Base-by-base conservation (phyloP, 106 monocot genomes). In the Allium fistulosum region DNA sequence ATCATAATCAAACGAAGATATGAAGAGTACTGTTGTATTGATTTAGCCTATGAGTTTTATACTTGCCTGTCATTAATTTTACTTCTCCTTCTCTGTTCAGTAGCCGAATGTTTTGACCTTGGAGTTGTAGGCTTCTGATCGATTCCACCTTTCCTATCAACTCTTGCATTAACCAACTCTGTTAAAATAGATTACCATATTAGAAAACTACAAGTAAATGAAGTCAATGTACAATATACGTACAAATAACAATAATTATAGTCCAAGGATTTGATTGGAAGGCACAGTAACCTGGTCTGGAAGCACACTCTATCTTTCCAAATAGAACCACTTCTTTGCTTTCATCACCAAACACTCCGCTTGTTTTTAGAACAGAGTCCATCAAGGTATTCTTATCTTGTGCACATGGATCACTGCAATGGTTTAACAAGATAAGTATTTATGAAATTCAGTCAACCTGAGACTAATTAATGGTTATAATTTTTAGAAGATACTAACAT, bases 1-100 rank as follows among this genome's bases (percentile, higher is more conserved):
- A 62, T 22, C 11, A 11, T 37, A 62, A 53, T 52, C 5, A 15
- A 61, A 45, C 45, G 22, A 65, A 65, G 49, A 45, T 49, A 22
- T 45, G 18, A 48, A 67, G 49, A 17, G 9, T 13, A 47, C 11
- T 45, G 63, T 15, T 47, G 63, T 8, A 14, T 15, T 12, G 49
- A 48, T 37, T 37, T 37, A 37, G 37, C 37, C 37, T 37, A 37
- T 2, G 5, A 37, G 37, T 37, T 37, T 13, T 27, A 26, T 45
- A 57, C 68, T 69, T 69, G 68, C 90, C 90, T 83, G 56, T 91
- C 84, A 79, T 91, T 91, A 60, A 91, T 91, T 60, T 87, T 87
- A 79, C 90, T 91, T 67, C 90, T 81, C 45, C 90, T 52, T 26
- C 90, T 76, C 79, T 91, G 90, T 75, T 91, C 90, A 0, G 90